Base-by-base conservation (phyloP, 2,329 filamentous ascomycete species). In the Truncatella angustata region DNA sequence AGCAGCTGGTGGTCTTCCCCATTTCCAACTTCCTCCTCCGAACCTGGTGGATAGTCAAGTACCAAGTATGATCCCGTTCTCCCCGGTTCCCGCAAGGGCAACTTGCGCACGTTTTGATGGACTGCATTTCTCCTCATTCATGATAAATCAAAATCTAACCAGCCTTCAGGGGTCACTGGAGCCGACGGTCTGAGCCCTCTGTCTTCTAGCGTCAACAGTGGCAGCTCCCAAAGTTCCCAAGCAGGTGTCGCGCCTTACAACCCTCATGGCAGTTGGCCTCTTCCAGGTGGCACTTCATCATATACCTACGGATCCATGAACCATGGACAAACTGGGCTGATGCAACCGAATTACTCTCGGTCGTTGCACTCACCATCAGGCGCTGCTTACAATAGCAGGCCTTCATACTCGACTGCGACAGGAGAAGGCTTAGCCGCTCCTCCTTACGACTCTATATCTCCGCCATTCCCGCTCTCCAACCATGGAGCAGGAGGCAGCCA, bases 381-480 rank as follows among this genome's bases (percentile, higher is more conserved):
- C 63, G 56, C 60, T 59, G 48, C 59, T 55, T 80, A 77, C 58
- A 71, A 78, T 57, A 71, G 75, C 57, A 77, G 82, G 59, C 76
- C 73, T 59, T 73, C 79, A 37, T 78, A 79, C 59, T 84, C 84
- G 47, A 86, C 87, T 12, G 67, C 73, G 9, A 77, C 81, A 6
- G 74, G 77, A 24, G 76, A 90, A 64, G 78, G 77, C 45, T 74
- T 92, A 50, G 80, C 87, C 54, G 77, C 82, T 50, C 83, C 87
- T 54, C 79, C 86, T 5, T 90, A 86, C 69, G 86, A 88, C 57
- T 75, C 83, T 56, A 83, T 85, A 58, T 78, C 87, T 54, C 80
- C 85, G 40, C 76, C 84, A 30, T 90, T 86, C 66, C 78, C 84
- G 54, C 79, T 81, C 58, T 73, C 81, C 16, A 77, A 85, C 64